phyloP scores from a whole-genome alignment of 305 asterid species.

The Plantago lanceolata region DNA sequence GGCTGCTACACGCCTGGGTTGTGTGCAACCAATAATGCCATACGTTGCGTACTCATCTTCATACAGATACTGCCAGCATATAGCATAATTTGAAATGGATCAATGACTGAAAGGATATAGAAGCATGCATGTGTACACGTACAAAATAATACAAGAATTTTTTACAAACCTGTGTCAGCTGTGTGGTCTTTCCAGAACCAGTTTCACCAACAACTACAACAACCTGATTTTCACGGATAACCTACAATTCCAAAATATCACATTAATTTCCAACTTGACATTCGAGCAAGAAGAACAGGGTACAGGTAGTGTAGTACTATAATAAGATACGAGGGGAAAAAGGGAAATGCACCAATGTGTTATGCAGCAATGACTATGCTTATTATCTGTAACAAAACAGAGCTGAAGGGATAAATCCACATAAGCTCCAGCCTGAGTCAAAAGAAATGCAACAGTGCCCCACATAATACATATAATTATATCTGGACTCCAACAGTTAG shows the following conservation, averaged over 20 bases:
- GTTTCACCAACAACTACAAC: constrained; percentile 97
- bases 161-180: constrained; percentile 75
- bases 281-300: too few species aligned
- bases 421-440: too few species aligned
- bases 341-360: too few species aligned
- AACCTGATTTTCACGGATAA: constrained; percentile 91
- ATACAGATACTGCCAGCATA: constrained; percentile 68
- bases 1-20: constrained; percentile 99
- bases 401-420: too few species aligned
- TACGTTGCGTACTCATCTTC: constrained; percentile 78
- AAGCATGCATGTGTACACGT: constrained; percentile 11
- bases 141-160: neutral
- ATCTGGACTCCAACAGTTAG: too few species aligned
- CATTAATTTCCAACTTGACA: neutral
- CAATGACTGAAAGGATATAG: constrained; percentile 7
- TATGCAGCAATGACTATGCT: constrained; percentile 1
- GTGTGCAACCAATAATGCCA: constrained; percentile 90
- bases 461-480: too few species aligned
- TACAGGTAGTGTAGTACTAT: too few species aligned
- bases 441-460: too few species aligned
- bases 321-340: too few species aligned
- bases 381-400: neutral
- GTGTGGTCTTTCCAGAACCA: constrained; percentile 98
- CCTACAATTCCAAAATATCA: constrained; percentile 40
- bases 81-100: neutral